Evolutionary conservation across 2,329 filamentous ascomycete genomes (phyloP).

Genomic region (Microthyrium microscopicum): DNA sequence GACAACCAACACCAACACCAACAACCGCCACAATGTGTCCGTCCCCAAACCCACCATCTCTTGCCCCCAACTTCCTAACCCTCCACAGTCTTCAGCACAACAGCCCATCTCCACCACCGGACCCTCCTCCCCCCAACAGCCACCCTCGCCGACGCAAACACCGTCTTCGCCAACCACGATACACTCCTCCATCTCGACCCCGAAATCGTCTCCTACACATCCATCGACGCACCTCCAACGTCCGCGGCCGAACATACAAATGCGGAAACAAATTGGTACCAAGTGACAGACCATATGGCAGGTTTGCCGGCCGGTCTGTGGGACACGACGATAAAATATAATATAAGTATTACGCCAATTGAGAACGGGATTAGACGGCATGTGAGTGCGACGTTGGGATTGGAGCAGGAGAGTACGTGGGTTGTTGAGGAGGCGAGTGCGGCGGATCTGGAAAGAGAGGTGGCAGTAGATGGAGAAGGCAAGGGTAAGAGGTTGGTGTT

Average conservation of each 20-base stretch:
- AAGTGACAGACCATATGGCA: constrained; percentile 21
- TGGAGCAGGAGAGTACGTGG: constrained; percentile 19
- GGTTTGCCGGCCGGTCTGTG: constrained; percentile 19
- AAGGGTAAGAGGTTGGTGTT: constrained; percentile 13
- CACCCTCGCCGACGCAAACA: constrained; percentile 12
- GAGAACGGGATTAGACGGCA: constrained; percentile 19
- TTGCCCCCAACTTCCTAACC: no score
- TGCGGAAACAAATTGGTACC: constrained; percentile 18
- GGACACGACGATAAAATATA: constrained; percentile 20
- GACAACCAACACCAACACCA: no score
- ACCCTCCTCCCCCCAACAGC: constrained; percentile 17
- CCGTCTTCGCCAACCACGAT: constrained; percentile 19
- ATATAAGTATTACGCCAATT: constrained; percentile 18
- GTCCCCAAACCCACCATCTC: no score
- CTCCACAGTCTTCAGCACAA: constrained; percentile 17
- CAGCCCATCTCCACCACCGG: constrained; percentile 18
- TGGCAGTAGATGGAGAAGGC: constrained; percentile 10
- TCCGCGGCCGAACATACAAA: constrained; percentile 7
- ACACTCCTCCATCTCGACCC: constrained; percentile 21
- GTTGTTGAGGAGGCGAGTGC: constrained; percentile 13
- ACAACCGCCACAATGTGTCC: no score
- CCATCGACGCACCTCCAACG: constrained; percentile 11
- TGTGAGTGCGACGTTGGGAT: constrained; percentile 19
- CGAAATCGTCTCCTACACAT: constrained; percentile 18
- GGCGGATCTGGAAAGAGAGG: constrained; percentile 9